Percentiles rank a stretch among this genome's conserved stretches.
These are phyloP conservation scores for Paramecium octaurelia DNA, from an alignment of 73 alveolate genomes.

Conservation along the genomic window DNA sequence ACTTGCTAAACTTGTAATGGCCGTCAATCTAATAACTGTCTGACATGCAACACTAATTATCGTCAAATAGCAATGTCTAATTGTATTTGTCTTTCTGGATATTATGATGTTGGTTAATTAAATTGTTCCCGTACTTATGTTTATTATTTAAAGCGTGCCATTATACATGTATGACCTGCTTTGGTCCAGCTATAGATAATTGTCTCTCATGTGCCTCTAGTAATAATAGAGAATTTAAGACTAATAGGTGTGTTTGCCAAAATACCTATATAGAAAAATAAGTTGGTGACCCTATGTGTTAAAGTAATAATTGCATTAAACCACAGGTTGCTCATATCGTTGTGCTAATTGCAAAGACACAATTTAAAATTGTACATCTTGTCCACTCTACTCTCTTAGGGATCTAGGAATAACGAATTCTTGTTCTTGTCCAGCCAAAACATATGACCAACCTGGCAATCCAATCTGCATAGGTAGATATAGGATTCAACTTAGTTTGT, in stretches of 20 bases:
- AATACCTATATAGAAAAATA: background rate
- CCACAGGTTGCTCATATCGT: background rate
- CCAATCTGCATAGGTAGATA: background rate
- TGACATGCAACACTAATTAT: background rate
- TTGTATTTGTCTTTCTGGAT: background rate
- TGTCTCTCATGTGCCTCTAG: background rate
- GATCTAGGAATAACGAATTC: background rate
- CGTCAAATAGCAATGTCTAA: background rate
- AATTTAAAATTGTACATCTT: background rate
- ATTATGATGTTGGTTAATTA: background rate
- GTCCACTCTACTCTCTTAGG: background rate
- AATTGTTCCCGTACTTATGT: background rate
- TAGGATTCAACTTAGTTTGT: background rate
- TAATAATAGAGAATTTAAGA: background rate
- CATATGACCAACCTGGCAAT: background rate
- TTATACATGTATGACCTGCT: background rate
- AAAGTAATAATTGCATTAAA: background rate
- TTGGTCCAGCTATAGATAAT: background rate
- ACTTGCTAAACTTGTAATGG: background rate
- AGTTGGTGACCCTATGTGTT: background rate
- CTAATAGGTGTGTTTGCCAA: background rate
- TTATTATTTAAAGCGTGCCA: background rate
- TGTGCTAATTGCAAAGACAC: background rate
- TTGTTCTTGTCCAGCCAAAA: background rate
- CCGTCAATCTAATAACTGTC: background rate